These are phyloP conservation scores for Baorangia bicolor DNA, from an alignment of 768 basidiomycete species.

Conservation along the genomic window DNA sequence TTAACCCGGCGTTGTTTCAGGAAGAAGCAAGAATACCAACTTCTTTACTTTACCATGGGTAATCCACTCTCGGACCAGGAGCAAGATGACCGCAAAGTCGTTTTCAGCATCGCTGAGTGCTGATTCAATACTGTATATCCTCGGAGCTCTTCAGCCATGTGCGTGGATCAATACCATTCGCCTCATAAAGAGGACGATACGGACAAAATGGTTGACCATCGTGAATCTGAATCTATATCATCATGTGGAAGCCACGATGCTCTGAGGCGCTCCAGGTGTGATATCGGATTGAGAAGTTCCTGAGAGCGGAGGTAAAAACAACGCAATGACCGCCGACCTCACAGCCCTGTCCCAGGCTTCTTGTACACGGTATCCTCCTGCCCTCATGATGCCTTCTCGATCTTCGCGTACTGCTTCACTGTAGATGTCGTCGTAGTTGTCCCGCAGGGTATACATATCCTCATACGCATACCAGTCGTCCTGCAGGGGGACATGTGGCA, in stretches of 20 bases:
- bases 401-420: constrained; percentile 78
- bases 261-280: constrained; percentile 31
- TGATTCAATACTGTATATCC: constrained; percentile 11
- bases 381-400: constrained; percentile 75
- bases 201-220: not conserved
- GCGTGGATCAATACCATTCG: not conserved
- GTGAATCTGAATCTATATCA: constrained; percentile 1
- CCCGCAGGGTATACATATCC: constrained; percentile 56
- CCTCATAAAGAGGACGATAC: not conserved
- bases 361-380: constrained; percentile 77
- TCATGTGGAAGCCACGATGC: constrained; percentile 45
- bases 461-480: constrained; percentile 78
- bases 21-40: constrained; percentile 63
- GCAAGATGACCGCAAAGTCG: constrained; percentile 46
- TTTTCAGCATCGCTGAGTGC: constrained; percentile 47
- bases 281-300: constrained; percentile 22
- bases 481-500: constrained; percentile 75
- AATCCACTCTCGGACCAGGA: constrained; percentile 58
- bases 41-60: constrained; percentile 78
- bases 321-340: constrained; percentile 65
- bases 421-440: constrained; percentile 66
- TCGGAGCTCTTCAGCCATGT: not conserved
- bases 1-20: constrained; percentile 11
- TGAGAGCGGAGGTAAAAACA: constrained; percentile 58
- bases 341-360: constrained; percentile 87